Conservation (phyloP, 768 basidiomycete genomes). For the Termitomyces sp. region DNA sequence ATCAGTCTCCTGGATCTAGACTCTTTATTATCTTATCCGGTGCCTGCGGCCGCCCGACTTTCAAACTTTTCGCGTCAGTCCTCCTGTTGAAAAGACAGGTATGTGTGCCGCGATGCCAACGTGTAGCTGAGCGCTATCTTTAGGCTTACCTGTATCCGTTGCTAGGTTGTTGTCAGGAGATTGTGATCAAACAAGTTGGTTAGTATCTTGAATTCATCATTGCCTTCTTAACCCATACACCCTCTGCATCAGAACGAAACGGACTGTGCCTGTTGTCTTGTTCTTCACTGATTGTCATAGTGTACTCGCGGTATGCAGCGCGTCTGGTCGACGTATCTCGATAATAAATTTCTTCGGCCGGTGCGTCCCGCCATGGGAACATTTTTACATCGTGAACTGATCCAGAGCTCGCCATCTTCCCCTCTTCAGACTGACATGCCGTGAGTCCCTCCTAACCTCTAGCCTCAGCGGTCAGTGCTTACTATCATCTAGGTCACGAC, state of each 20-base stretch:
- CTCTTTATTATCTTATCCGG: too few species aligned
- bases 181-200: not conserved
- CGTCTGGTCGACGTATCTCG: constrained; percentile 50
- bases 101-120: not conserved
- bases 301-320: constrained; percentile 33
- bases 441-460: constrained; percentile 5
- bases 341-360: constrained; percentile 15
- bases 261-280: not conserved
- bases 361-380: constrained; percentile 15
- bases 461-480: constrained; percentile 12
- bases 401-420: not conserved
- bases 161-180: not conserved
- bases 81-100: not conserved
- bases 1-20: not conserved
- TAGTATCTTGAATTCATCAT: not conserved
- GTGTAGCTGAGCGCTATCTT: not conserved
- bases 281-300: not conserved
- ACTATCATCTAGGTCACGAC: constrained; percentile 22
- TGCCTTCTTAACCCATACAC: not conserved
- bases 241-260: not conserved
- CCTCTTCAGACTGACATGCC: constrained; percentile 12
- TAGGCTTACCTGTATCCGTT: not conserved
- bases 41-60: not conserved
- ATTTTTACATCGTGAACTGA: constrained; percentile 7
- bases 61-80: too few species aligned